A percentile compares a stretch with the other conserved stretches of the same genome.
Conservation (phyloP, 352 stramenopile species). For the Pythium aquatile region DNA sequence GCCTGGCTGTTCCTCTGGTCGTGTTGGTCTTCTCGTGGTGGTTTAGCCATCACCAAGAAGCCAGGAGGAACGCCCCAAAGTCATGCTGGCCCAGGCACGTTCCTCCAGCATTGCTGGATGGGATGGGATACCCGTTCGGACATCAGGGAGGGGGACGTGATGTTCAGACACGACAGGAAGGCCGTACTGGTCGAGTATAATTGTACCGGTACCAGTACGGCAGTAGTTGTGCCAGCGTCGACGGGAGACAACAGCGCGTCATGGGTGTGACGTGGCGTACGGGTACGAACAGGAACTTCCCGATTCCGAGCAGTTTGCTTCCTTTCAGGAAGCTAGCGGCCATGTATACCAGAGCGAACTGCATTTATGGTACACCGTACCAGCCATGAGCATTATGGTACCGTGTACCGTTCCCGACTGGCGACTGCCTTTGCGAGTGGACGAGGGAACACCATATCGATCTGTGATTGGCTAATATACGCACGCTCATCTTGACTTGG, state of each 20-base stretch:
- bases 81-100: not conserved
- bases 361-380: conserved; percentile 2
- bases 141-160: not conserved
- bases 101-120: too few species aligned
- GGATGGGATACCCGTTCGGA: too few species aligned
- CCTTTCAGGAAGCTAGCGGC: too few species aligned
- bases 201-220: not conserved
- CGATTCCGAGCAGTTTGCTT: too few species aligned
- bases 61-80: not conserved
- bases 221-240: not conserved
- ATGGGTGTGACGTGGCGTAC: not conserved
- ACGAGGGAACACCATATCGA: not conserved
- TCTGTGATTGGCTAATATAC: conserved; percentile 17
- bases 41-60: conserved; percentile 1
- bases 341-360: not conserved
- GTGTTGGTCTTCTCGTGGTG: conserved; percentile 4
- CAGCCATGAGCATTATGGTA: not conserved
- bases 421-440: conserved; percentile 9
- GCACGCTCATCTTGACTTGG: not conserved
- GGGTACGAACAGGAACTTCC: too few species aligned
- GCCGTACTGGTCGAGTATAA: too few species aligned
- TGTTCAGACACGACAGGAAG: not conserved
- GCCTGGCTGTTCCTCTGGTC: not conserved
- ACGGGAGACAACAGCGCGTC: not conserved
- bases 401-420: conserved; percentile 6